Evolutionary conservation across 768 basidiomycete genomes (phyloP).

Genomic region (Lactarius akahatsu): DNA sequence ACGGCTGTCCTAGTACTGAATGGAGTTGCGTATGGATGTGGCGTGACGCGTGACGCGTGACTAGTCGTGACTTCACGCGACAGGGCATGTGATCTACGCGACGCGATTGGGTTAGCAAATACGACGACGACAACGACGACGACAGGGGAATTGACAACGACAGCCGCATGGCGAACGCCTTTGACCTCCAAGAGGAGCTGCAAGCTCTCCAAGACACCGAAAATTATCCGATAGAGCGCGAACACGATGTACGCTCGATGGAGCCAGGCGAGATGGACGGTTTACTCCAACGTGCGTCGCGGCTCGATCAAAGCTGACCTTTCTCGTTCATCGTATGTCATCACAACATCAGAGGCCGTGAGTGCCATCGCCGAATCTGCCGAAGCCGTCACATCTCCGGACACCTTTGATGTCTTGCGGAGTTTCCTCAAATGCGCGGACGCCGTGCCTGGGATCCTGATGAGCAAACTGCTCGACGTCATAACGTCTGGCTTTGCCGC

Average conservation of each 20-base stretch:
- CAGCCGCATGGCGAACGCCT: conserved; percentile 37
- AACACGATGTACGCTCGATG: conserved; percentile 60
- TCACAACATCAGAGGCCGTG: conserved; percentile 58
- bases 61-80: conserved; percentile 15
- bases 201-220: conserved; percentile 59
- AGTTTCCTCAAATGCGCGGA: conserved; percentile 77
- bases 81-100: conserved; percentile 15
- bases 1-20: no score
- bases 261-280: conserved; percentile 45
- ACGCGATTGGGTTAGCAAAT: neutral
- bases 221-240: conserved; percentile 64
- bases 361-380: conserved; percentile 75
- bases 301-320: conserved; percentile 9
- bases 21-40: neutral
- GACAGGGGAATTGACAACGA: neutral
- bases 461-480: conserved; percentile 88
- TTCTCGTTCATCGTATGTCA: conserved; percentile 9
- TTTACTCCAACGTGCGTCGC: conserved; percentile 56
- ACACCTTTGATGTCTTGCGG: conserved; percentile 80
- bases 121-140: neutral
- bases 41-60: conserved; percentile 8
- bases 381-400: conserved; percentile 62
- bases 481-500: conserved; percentile 71
- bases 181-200: conserved; percentile 80
- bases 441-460: conserved; percentile 57